These are phyloP conservation scores for Blakeslea trispora DNA, from an alignment of 371 early-diverging fungal species.

Conservation along the genomic window DNA sequence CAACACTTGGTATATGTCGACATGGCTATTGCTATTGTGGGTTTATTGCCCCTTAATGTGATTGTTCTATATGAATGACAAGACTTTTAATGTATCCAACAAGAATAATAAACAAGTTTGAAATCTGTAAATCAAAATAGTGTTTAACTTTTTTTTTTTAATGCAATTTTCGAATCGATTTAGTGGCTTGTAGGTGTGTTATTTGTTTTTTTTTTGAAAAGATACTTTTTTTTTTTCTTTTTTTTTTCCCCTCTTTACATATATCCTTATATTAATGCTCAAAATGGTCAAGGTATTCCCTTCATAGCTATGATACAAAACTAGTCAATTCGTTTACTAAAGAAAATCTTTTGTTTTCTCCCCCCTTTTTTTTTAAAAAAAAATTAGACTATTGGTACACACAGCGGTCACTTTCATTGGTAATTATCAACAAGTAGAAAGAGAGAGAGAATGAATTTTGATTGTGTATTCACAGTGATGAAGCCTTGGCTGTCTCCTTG, in stretches of 20 bases:
- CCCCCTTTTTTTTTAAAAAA: no score
- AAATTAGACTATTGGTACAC: conserved; percentile 75
- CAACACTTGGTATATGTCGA: conserved; percentile 8
- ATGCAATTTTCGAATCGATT: no score
- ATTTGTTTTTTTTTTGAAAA: no score
- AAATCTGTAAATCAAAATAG: no score
- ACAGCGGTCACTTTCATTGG: conserved; percentile 90
- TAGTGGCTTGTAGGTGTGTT: no score
- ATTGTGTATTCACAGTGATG: conserved; percentile 64
- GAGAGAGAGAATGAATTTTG: no score
- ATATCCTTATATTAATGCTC: conserved; percentile 22
- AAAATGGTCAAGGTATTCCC: conserved; percentile 28
- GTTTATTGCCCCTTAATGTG: not conserved
- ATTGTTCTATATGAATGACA: no score
- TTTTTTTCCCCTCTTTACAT: not conserved
- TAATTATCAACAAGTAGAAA: conserved; percentile 19
- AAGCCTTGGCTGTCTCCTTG: conserved; percentile 93
- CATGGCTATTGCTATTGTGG: conserved; percentile 14
- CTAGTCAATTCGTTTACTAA: no score
- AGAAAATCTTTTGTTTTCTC: no score
- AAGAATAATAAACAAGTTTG: not conserved
- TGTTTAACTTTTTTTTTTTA: no score
- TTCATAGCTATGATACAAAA: not conserved
- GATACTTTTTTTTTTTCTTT: no score
- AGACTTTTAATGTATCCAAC: no score